Base-by-base conservation (phyloP, 108 stramenopile species). In the Fragilaria radians region DNA sequence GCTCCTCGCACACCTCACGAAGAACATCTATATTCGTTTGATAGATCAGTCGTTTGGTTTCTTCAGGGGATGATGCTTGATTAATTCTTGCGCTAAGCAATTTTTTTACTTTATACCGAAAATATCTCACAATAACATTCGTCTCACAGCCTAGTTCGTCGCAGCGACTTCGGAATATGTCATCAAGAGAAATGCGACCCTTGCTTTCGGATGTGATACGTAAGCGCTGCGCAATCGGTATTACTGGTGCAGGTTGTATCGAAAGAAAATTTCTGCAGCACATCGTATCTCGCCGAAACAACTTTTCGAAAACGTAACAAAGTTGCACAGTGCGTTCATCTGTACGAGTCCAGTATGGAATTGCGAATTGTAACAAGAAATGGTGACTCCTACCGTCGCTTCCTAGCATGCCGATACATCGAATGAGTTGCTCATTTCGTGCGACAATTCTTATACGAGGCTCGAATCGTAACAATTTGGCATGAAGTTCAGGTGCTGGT, bases 161-260 rank as follows among this genome's bases (percentile, higher is more conserved):
- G n/a, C 63, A 57, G 30, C 59, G 48, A 26, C 33, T n/a, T 19
- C 66, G 45, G 52, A 73, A 67, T 9, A 86, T 61, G 4, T 80
- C 71, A 28, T 92, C 86, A 34, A 92, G 67, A 4, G 86, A 77
- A 23, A 77, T 33, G 28, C 83, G 49, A n/a, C 64, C 70, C 28
- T 76, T 62, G 25, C 70, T 53, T 31, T 82, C 85, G 19, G 73
- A 64, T 11, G 73, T 76, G 79, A 92, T 83, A 48, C 91, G 72
- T 60, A 92, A 76, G 18, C 91, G 72, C 59, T 92, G 91, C 11
- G 91, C 91, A 25, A 92, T 73, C 9, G 91, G 87, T 55, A 92
- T 85, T 1, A 88, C 85, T 28, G 86, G 76, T 45, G 61, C 83
- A 57, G 87, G 81, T 50, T 84, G 79, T 17, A 83, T 62, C 23